Conservation (phyloP, 2,329 filamentous ascomycete genomes). For the Ascomycota sp. region DNA sequence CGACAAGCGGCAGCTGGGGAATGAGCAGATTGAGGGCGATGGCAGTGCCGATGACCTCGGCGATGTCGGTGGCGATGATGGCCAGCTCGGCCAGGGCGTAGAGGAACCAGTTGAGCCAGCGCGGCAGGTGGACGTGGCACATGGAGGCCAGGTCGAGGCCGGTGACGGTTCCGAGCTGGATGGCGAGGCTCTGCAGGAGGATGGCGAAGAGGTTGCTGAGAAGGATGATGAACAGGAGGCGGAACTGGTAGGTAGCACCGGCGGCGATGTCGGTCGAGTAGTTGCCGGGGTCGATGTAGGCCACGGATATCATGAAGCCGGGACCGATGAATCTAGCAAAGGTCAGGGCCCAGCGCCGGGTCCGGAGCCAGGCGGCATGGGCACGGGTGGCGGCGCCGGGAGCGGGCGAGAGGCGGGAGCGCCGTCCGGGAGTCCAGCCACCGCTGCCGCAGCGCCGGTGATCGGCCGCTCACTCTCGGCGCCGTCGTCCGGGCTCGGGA, state of each 20-base stretch:
- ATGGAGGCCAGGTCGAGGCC: conserved; percentile 47
- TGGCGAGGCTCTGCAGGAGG: conserved; percentile 45
- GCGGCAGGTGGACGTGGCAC: conserved; percentile 42
- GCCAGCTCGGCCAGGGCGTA: conserved; percentile 45
- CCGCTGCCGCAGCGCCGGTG: too few species aligned
- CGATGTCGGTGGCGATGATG: conserved; percentile 53
- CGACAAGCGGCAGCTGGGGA: conserved; percentile 42
- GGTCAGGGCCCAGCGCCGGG: conserved; percentile 2
- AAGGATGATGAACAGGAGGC: conserved; percentile 46
- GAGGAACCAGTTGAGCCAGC: conserved; percentile 41
- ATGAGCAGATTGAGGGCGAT: conserved; percentile 48
- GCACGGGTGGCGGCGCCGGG: too few species aligned
- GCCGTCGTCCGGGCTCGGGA: too few species aligned
- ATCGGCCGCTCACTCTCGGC: too few species aligned
- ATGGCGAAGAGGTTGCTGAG: conserved; percentile 53
- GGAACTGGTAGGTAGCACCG: conserved; percentile 44
- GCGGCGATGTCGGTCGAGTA: conserved; percentile 52
- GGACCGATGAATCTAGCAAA: conserved; percentile 36
- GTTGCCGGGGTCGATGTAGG: conserved; percentile 44
- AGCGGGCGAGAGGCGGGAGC: too few species aligned
- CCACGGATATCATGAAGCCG: conserved; percentile 43
- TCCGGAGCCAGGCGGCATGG: too few species aligned
- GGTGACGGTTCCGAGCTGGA: conserved; percentile 49
- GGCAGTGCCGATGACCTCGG: conserved; percentile 51
- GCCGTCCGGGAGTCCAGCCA: too few species aligned